phyloP scores from a whole-genome alignment of 495 filamentous ascomycete genomes.

The Hyaloscypha finlandica region DNA sequence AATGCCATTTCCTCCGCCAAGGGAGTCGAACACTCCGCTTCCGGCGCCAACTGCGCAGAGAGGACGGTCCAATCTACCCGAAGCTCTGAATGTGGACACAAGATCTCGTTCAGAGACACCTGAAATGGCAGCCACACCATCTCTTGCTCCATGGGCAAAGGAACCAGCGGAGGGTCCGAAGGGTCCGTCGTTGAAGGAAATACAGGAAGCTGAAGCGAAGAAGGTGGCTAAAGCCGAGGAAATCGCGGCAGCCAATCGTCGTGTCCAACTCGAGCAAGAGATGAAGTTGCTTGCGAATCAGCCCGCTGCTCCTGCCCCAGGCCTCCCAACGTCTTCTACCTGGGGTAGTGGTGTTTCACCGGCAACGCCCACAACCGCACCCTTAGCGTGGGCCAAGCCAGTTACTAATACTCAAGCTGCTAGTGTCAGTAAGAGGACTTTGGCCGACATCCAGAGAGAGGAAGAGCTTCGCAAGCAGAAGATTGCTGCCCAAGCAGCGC shows the following conservation, averaged over 20 bases:
- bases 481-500: constrained; percentile 54
- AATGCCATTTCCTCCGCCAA: constrained; percentile 76
- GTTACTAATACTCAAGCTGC: constrained; percentile 50
- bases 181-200: constrained; percentile 93
- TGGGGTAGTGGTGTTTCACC: constrained; percentile 78
- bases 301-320: constrained; percentile 68
- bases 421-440: constrained; percentile 64
- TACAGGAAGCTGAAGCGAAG: constrained; percentile 91
- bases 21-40: constrained; percentile 72
- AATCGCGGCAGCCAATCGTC: constrained; percentile 75
- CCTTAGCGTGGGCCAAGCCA: constrained; percentile 67
- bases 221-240: constrained; percentile 93
- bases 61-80: constrained; percentile 78
- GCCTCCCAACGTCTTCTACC: constrained; percentile 83
- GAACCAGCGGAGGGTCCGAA: constrained; percentile 76
- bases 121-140: constrained; percentile 52
- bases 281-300: constrained; percentile 49
- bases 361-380: constrained; percentile 51
- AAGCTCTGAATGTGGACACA: constrained; percentile 70
- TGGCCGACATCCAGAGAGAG: constrained; percentile 95
- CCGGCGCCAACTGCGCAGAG: constrained; percentile 87
- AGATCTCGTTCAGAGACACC: constrained; percentile 78
- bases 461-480: constrained; percentile 87
- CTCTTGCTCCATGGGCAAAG: constrained; percentile 93
- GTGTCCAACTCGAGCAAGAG: constrained; percentile 78